Base-by-base conservation (phyloP, 768 basidiomycete genomes). In the Kwoniella europaea region DNA sequence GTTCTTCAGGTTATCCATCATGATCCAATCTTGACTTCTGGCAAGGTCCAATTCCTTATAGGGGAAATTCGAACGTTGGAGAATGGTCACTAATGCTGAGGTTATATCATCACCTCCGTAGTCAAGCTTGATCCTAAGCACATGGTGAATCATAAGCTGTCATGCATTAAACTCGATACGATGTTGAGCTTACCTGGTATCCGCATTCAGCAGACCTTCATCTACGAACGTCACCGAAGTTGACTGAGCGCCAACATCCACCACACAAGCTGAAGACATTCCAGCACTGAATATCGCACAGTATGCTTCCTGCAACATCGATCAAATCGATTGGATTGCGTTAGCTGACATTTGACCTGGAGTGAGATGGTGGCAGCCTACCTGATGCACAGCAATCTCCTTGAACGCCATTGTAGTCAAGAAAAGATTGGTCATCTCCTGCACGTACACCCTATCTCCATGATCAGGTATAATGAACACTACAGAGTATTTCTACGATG, bases 81-180 rank as follows among this genome's bases (percentile, higher is more conserved):
- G 86, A 15, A 97, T 85, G 27, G 91, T 89, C 75, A 90, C 89
- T 55, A 96, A 86, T 77, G 96, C 93, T 72, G 92, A 90, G 3
- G 96, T 97, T 79, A 99, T 91, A 84, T 97, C 97, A 82, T 98
- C 92, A 15, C 96, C 94, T 20, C 94, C 97, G 84, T 93, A 91
- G 76, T 90, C 90, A 58, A 98, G 86, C 27, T 73, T 72, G 46
- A 81, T 73, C 56, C 96, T 86, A 64, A 89, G 71, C 24, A 27
- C 24, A 16, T 53, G 52, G 35, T 35, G 5, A 35, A 10, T 56
- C 57, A 50, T 20, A 15, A 2, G 59, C 61, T 67, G 41, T 55
- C 18, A 46, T 56, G 24, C 44, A 44, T 18, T 64, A 73, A 50
- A 7, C 10, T 20, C 63, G 46, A 42, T 29, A 15, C 10, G 22